Evolutionary conservation across 441 rosid species (phyloP).

Genomic region (Breynia disticha): DNA sequence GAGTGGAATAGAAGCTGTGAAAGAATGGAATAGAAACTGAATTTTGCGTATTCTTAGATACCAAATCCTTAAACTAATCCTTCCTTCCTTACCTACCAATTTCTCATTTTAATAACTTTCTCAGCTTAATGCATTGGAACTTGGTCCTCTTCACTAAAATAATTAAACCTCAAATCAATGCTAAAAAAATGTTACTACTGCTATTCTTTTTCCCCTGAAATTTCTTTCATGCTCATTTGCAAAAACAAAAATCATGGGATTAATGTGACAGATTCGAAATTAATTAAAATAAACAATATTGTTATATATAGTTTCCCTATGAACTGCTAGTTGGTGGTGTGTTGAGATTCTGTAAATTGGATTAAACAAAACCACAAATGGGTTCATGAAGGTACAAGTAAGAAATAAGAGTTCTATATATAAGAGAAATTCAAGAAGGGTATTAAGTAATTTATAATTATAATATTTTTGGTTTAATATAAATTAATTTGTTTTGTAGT

Average conservation of each 20-base stretch:
- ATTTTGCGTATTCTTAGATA: slow-evolving; percentile 39
- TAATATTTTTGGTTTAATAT: too few relatives aligned
- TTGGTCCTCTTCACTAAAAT: slow-evolving; percentile 44
- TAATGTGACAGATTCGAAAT: slow-evolving; percentile 10
- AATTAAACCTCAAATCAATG: slow-evolving; percentile 32
- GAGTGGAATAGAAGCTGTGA: slow-evolving; percentile 87
- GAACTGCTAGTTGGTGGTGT: slow-evolving; percentile 39
- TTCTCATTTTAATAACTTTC: slow-evolving; percentile 16
- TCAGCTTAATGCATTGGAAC: slow-evolving; percentile 33
- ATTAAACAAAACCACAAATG: slow-evolving; percentile 19
- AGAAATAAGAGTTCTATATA: slow-evolving; percentile 11
- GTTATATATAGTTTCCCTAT: slow-evolving; percentile 37
- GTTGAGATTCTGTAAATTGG: slow-evolving; percentile 42
- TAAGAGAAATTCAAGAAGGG: too few relatives aligned
- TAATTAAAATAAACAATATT: slow-evolving; percentile 3
- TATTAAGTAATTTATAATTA: too few relatives aligned
- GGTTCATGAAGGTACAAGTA: slow-evolving; percentile 17
- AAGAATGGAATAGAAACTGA: slow-evolving; percentile 91
- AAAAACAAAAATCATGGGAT: slow-evolving; percentile 12
- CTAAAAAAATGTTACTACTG: too few relatives aligned
- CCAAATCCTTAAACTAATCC: slow-evolving; percentile 22
- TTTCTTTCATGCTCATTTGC: slow-evolving; percentile 28
- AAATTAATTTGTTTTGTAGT: too few relatives aligned
- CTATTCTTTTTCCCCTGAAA: too few relatives aligned
- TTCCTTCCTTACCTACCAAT: too few relatives aligned